Evolutionary conservation across 139 green algal species (phyloP).

Genomic region (Chlorella sp.): DNA sequence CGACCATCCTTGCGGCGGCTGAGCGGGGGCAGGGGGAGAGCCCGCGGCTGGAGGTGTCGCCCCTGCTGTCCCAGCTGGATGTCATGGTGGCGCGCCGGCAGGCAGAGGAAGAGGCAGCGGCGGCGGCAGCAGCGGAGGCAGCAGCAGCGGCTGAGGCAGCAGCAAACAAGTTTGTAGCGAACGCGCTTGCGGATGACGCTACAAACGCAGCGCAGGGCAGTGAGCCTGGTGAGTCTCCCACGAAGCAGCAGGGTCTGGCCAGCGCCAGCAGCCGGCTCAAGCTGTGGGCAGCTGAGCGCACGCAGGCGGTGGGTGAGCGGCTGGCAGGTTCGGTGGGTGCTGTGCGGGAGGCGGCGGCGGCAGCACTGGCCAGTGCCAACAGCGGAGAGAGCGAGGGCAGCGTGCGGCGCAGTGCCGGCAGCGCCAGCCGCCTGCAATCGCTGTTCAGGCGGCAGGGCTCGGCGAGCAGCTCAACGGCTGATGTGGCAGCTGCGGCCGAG

Average conservation of each 20-base stretch:
- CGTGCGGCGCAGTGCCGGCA: background rate
- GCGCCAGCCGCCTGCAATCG: conserved; percentile 15
- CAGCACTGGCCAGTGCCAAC: background rate
- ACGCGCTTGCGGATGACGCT: background rate
- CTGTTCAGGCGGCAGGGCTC: conserved; percentile 20
- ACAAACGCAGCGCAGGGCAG: too few relatives aligned
- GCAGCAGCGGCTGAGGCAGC: background rate
- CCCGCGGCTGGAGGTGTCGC: conserved; percentile 32
- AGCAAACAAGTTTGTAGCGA: background rate
- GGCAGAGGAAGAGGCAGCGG: conserved; percentile 2
- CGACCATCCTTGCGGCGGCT: conserved; percentile 61
- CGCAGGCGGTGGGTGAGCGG: background rate
- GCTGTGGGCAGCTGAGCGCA: conserved; percentile 35
- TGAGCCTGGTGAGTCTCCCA: background rate
- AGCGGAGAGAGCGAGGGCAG: background rate
- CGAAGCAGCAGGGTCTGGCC: background rate
- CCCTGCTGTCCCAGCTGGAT: conserved; percentile 50
- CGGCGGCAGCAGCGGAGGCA: background rate
- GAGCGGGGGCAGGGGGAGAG: background rate
- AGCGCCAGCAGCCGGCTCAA: conserved; percentile 3
- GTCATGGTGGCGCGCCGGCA: conserved; percentile 16
- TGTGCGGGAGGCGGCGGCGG: conserved; percentile 5
- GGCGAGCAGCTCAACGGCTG: background rate
- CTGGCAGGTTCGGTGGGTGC: conserved; percentile 19
- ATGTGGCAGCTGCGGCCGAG: background rate